These are phyloP conservation scores for Ceratobasidium sp. DNA, from an alignment of 1,284 basidiomycete genomes.

Conservation along the genomic window DNA sequence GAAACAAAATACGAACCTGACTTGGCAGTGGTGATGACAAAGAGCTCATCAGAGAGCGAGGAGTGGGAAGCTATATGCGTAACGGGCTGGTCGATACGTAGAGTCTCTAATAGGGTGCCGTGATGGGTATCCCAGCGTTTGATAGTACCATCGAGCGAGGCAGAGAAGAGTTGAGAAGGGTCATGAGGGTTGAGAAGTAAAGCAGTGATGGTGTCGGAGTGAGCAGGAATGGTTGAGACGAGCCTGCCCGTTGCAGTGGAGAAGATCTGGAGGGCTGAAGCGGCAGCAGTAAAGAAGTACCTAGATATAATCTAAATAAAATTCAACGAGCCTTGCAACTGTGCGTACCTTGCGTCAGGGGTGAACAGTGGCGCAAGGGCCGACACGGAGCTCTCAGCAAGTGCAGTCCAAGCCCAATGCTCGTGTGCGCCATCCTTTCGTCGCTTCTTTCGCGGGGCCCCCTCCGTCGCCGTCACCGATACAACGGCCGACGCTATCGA, in stretches of 20 bases:
- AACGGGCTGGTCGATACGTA: slow-evolving; percentile 79
- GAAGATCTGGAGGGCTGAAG: slow-evolving; percentile 84
- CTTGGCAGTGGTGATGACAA: slow-evolving; percentile 68
- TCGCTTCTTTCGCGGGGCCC: slow-evolving; percentile 9
- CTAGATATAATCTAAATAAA: slow-evolving; percentile 60
- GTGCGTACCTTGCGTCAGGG: slow-evolving; percentile 83
- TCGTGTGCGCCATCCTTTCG: not conserved
- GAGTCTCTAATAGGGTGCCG: slow-evolving; percentile 80
- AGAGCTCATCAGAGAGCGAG: slow-evolving; percentile 74
- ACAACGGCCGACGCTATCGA: not conserved
- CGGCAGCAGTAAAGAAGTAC: slow-evolving; percentile 88
- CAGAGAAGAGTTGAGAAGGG: slow-evolving; percentile 89
- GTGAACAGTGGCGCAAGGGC: slow-evolving; percentile 82
- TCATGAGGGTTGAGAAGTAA: slow-evolving; percentile 88
- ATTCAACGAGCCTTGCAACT: slow-evolving; percentile 26
- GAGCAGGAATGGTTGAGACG: slow-evolving; percentile 79
- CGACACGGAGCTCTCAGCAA: slow-evolving; percentile 79
- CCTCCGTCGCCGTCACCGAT: not conserved
- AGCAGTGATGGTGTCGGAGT: slow-evolving; percentile 76
- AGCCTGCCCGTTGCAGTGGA: slow-evolving; percentile 81
- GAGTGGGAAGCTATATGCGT: slow-evolving; percentile 79
- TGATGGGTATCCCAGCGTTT: slow-evolving; percentile 97
- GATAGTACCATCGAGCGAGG: slow-evolving; percentile 85
- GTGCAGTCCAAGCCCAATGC: slow-evolving; percentile 75
- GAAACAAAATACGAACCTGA: slow-evolving; percentile 50